Conservation (phyloP, 1,139 yeast species). For the Citeromyces hawaiiensis region DNA sequence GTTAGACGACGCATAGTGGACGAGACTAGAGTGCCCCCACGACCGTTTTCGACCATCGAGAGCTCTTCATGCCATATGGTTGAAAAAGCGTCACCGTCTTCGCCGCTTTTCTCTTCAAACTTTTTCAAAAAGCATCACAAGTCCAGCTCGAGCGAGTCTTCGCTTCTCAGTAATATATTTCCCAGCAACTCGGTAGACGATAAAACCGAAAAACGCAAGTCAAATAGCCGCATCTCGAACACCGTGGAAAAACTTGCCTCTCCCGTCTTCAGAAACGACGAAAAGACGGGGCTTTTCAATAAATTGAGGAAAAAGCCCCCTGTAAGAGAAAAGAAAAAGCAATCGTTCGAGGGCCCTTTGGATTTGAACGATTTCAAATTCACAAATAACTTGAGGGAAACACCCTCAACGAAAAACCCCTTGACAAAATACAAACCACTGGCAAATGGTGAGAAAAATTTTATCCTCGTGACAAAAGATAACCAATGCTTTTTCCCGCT, state of each 20-base stretch:
- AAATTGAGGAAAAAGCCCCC: conserved; percentile 1
- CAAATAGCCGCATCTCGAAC: background rate
- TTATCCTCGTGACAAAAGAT: conserved; percentile 47
- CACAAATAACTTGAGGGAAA: conserved; percentile 9
- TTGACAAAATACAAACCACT: conserved; percentile 4
- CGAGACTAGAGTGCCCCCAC: conserved; percentile 6
- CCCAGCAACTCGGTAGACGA: background rate
- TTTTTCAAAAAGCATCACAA: conserved; percentile 49
- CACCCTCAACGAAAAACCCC: conserved; percentile 20
- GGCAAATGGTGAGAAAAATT: conserved; percentile 5
- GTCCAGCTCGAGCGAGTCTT: conserved; percentile 42
- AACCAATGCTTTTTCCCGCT: conserved; percentile 38
- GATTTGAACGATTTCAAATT: background rate
- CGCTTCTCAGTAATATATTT: conserved; percentile 13
- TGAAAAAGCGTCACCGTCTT: conserved; percentile 14
- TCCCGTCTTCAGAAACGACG: conserved; percentile 1
- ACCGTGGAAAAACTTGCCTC: background rate
- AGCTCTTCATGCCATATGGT: conserved; percentile 8
- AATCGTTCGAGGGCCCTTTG: background rate
- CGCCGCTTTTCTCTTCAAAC: conserved; percentile 31
- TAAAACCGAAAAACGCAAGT: background rate
- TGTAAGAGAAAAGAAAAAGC: background rate
- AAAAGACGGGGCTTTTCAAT: background rate
- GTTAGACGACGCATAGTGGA: background rate
- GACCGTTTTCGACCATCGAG: conserved; percentile 48